Percentiles rank a stretch among this genome's conserved stretches.
Evolutionary conservation across 2,329 filamentous ascomycete genomes (phyloP).

Genomic region (Talaromyces sp.): DNA sequence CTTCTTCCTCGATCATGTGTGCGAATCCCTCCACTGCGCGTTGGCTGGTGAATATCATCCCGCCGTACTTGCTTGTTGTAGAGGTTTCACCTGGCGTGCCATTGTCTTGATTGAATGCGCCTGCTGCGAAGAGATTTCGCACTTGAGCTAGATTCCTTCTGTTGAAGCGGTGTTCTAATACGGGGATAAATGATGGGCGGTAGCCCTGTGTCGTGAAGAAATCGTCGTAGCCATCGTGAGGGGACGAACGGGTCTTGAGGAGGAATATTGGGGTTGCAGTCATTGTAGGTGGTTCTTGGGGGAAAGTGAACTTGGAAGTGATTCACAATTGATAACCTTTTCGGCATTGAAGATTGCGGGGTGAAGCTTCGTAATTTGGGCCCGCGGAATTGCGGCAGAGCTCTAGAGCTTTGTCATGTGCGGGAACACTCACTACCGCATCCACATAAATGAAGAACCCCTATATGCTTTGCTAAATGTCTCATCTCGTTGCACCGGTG

Average conservation of each 20-base stretch:
- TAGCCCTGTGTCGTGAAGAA: constrained; percentile 43
- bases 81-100: no score
- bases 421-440: no score
- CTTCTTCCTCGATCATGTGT: constrained; percentile 35
- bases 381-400: no score
- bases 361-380: no score
- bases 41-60: constrained; percentile 54
- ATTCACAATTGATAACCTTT: no score
- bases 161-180: constrained; percentile 50
- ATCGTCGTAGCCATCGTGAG: constrained; percentile 49
- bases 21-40: constrained; percentile 52
- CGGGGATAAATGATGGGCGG: constrained; percentile 48
- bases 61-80: constrained; percentile 41
- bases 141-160: constrained; percentile 38
- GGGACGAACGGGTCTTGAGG: constrained; percentile 52
- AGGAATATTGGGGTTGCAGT: constrained; percentile 44
- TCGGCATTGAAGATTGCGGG: constrained; percentile 18
- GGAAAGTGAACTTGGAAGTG: not conserved
- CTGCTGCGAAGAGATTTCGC: constrained; percentile 38
- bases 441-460: no score
- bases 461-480: no score
- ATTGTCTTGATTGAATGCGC: constrained; percentile 26
- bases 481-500: no score
- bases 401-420: no score
- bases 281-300: constrained; percentile 6